phyloP scores from a whole-genome alignment of 352 stramenopile species.

The Phytophthora pisi region DNA sequence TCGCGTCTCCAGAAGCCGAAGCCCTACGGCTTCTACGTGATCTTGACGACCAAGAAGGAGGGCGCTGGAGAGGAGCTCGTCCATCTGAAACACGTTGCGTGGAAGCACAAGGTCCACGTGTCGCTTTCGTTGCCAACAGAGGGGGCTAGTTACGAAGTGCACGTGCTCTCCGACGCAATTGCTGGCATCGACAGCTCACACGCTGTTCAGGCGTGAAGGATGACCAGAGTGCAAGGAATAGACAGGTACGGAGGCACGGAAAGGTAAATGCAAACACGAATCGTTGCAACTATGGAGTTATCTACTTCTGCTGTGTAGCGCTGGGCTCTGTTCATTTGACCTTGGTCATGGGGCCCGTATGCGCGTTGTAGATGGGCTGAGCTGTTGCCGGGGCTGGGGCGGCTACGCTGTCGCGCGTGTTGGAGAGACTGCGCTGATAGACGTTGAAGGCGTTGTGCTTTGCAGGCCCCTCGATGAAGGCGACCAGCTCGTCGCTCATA shows the following conservation, averaged over 20 bases:
- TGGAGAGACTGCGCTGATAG: conserved; percentile 47
- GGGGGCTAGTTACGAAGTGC: conserved; percentile 32
- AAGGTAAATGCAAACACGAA: conserved; percentile 23
- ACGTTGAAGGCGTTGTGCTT: conserved; percentile 79
- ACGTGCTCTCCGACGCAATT: conserved; percentile 66
- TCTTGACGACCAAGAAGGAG: conserved; percentile 44
- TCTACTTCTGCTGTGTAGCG: conserved; percentile 8
- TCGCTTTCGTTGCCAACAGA: conserved; percentile 35
- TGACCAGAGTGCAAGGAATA: not conserved
- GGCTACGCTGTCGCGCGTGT: conserved; percentile 15
- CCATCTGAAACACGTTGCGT: conserved; percentile 69
- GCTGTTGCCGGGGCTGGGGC: conserved; percentile 21
- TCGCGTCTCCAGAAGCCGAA: conserved; percentile 66
- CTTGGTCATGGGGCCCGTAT: conserved; percentile 20
- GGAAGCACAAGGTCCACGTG: conserved; percentile 44
- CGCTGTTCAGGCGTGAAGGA: conserved; percentile 12
- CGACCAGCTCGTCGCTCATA: conserved; percentile 84
- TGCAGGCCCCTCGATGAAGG: conserved; percentile 77
- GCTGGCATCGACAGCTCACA: conserved; percentile 45
- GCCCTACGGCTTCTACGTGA: conserved; percentile 77
- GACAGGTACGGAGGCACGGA: not conserved
- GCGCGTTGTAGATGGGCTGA: conserved; percentile 34
- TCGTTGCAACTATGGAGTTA: conserved; percentile 15
- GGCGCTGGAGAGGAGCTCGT: conserved; percentile 37
- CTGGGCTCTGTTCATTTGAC: conserved; percentile 7